Percentiles rank a stretch among this genome's conserved stretches.
These are phyloP conservation scores for Aspergillus sp. DNA, from an alignment of 2,329 filamentous ascomycete genomes.

Conservation along the genomic window DNA sequence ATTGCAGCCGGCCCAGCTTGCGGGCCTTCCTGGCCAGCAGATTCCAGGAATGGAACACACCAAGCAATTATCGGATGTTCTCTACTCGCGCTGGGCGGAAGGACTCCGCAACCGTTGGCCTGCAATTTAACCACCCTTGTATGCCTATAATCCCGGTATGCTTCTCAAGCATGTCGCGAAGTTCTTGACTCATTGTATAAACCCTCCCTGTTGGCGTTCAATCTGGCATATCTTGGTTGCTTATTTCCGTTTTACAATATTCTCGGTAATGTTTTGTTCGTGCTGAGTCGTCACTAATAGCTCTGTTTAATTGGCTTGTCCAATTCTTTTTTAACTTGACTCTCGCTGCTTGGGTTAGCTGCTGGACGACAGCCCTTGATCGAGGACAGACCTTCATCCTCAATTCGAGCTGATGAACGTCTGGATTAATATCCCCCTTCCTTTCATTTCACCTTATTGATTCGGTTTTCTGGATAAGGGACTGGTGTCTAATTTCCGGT, in stretches of 20 bases:
- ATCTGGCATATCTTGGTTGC: conserved; percentile 11
- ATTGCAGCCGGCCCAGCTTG: conserved; percentile 32
- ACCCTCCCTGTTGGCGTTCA: conserved; percentile 16
- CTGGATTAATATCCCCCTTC: not conserved
- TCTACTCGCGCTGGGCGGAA: conserved; percentile 86
- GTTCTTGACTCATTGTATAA: conserved; percentile 20
- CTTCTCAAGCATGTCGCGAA: no score
- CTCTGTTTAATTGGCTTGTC: not conserved
- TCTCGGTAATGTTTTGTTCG: not conserved
- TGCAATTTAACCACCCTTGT: conserved; percentile 15
- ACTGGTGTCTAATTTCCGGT: not conserved
- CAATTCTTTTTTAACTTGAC: not conserved
- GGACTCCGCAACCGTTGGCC: conserved; percentile 68
- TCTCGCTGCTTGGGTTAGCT: conserved; percentile 3
- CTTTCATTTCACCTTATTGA: not conserved
- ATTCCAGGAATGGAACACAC: conserved; percentile 83
- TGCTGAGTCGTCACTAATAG: not conserved
- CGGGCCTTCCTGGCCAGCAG: conserved; percentile 50
- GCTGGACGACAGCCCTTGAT: conserved; percentile 8
- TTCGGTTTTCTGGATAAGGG: not conserved
- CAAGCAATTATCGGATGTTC: conserved; percentile 78
- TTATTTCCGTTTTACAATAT: not conserved
- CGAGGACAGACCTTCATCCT: not conserved
- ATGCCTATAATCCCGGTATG: no score
- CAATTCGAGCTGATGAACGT: no score